Base-by-base conservation (phyloP, 2,329 filamentous ascomycete genomes). In the Daldinia sp. region DNA sequence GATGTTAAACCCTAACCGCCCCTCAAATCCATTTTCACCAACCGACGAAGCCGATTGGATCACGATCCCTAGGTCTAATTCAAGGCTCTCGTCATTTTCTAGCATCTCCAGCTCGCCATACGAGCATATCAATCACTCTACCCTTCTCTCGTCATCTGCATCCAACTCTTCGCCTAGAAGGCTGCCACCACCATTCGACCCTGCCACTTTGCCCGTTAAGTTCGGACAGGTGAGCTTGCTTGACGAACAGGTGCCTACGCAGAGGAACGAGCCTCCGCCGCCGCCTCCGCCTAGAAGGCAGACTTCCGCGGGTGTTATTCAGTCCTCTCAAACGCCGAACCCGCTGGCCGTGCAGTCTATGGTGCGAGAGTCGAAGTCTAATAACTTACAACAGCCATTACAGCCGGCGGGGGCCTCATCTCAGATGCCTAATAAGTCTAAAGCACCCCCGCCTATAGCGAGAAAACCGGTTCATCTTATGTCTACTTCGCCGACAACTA, bases 1-100 rank as follows among this genome's bases (percentile, higher is more conserved):
- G 70, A 79, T 87, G 2, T 83, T 92, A 19, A 97, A 97, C 74
- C 87, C 90, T 1, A 84, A 87, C 29, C 86, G 92, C 48, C 86
- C 87, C 10, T 87, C 90, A 0, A 98, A 98, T 71, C 95, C 95
- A 0, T 98, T 96, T 75, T 84, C 83, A 1, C 81, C 85, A 0
- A 88, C 85, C 1, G 83, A 89, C 29, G 92, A 96, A 75, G 86
- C 90, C 8, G 94, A 97, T 72, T 98, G 95, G 95, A 87, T 96
- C 39, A 84, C 83, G 3, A 81, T 90, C 4, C 83, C 86, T 19
- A 79, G 85, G 29, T 78, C 82, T 2, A 80, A 82, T 39, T 85
- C 85, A 13, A 81, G 83, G 34, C 75, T 84, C 27, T 85, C 83
- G 0, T 80, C 84, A 0, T 80, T 81, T 63, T 85, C 83, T 1